Evolutionary conservation across 1,139 yeast species (phyloP).

Genomic region (Tardiomyces blankii): DNA sequence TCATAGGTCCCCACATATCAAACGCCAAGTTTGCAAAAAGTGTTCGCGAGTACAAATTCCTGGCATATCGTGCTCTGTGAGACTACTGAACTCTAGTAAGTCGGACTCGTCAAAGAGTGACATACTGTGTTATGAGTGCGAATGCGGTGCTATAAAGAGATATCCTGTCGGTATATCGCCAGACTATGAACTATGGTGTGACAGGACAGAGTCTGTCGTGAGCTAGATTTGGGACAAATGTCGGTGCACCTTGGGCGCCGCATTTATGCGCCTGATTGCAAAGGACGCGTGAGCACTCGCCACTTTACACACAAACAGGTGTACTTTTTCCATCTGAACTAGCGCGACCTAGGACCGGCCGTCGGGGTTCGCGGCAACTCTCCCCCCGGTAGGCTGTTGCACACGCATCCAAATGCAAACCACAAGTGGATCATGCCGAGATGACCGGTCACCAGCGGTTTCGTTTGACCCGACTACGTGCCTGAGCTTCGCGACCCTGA

Average conservation of each 20-base stretch:
- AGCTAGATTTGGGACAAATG: too few relatives aligned
- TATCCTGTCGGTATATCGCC: slow-evolving; percentile 31
- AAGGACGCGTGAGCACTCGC: too few relatives aligned
- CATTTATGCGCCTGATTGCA: too few relatives aligned
- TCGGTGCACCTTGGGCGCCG: too few relatives aligned
- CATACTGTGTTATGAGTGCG: slow-evolving; percentile 26
- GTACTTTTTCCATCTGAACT: too few relatives aligned
- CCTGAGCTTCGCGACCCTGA: too few relatives aligned
- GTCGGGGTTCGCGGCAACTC: too few relatives aligned
- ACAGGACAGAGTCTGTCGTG: background rate
- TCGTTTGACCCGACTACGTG: too few relatives aligned
- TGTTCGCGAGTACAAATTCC: slow-evolving; percentile 42
- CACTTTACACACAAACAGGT: too few relatives aligned
- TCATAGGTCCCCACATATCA: slow-evolving; percentile 39
- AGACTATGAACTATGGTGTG: slow-evolving; percentile 20
- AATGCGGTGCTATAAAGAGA: slow-evolving; percentile 29
- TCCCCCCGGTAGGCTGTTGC: too few relatives aligned
- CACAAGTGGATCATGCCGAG: background rate
- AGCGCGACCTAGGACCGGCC: too few relatives aligned
- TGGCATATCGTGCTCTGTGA: slow-evolving; percentile 32
- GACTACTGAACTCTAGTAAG: slow-evolving; percentile 14
- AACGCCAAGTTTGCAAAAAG: slow-evolving; percentile 49
- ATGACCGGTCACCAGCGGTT: background rate
- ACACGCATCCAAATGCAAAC: too few relatives aligned
- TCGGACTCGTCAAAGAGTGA: slow-evolving; percentile 16